Base-by-base conservation (phyloP, 768 basidiomycete species). In the Trametes maxima region DNA sequence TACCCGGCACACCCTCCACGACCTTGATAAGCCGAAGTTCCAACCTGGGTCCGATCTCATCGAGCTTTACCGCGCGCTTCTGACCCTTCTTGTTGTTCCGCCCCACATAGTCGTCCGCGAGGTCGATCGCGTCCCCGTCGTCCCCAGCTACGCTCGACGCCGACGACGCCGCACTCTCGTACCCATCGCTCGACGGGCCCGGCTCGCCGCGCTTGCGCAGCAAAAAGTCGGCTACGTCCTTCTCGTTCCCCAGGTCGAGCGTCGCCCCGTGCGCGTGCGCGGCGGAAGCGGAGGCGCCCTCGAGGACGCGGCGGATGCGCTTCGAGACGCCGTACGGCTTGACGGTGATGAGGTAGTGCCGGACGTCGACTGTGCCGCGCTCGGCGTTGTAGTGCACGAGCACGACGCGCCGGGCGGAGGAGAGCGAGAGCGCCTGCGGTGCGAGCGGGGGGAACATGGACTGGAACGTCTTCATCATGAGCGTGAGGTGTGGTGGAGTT, bases 401-500 rank as follows among this genome's bases (percentile, higher is more conserved):
- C 36, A 98, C 93, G 57, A 99, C 89, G 67, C 97, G 87, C 35
- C 97, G 92, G 3, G 95, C 95, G 35, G 93, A 90, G 54, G 95
- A 89, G 52, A 94, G 85, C 21, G 85, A 83, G 71, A 94, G 80
- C 35, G 85, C 82, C 68, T 90, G 82, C 0, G 92, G 92, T 12
- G 92, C 81, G 48, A 99, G 91, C 0, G 97, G 90, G 5, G 97
- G 97, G 77, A 98, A 99, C 62, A 99, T 79, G 33, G 92, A 89
- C 74, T 98, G 97, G 77, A 99, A 97, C 60, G 94, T 86, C 75
- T 97, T 97, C 83, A 95, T 89, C 70, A 98, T 83, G 59, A 98
- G 88, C 39, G 92, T 83, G 40, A 98, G 81, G 72, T 98, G 94
- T 2, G 88, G 85, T 2, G 93, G 89, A 2, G 89, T 89, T 22